Evolutionary conservation across 2,329 filamentous ascomycete species (phyloP).

Genomic region (Dactylellina drechsleri): DNA sequence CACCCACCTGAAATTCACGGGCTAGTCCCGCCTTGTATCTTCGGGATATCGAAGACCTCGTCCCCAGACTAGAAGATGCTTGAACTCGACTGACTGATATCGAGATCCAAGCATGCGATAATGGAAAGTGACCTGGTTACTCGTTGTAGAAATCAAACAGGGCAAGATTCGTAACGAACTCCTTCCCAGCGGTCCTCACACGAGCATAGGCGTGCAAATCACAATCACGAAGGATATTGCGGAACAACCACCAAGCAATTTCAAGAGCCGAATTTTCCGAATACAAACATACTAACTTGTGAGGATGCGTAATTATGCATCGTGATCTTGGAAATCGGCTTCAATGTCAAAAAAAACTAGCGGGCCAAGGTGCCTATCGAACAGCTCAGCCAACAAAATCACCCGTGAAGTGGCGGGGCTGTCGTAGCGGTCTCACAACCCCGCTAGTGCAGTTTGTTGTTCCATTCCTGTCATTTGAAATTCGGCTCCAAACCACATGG

Average conservation of each 20-base stretch:
- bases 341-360: background rate
- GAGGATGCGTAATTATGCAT: background rate
- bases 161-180: no score
- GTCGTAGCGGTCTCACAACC: background rate
- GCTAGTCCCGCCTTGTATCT: background rate
- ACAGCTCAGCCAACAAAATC: background rate
- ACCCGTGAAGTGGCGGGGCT: background rate
- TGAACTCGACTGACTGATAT: no score
- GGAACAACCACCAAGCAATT: no score
- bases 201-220: no score
- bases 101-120: no score
- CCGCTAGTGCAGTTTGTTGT: background rate
- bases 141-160: background rate
- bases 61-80: no score
- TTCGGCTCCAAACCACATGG: background rate
- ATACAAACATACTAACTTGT: background rate
- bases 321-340: background rate
- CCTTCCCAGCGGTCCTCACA: no score
- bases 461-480: background rate
- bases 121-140: no score
- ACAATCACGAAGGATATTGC: no score
- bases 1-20: slow-evolving; percentile 12
- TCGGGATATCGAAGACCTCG: slow-evolving; percentile 7
- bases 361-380: background rate
- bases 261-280: slow-evolving; percentile 8